A percentile compares a stretch with the other conserved stretches of the same genome.
These are phyloP conservation scores for Trypanosoma scelopori DNA, from an alignment of 208 protist genomes.

Conservation along the genomic window DNA sequence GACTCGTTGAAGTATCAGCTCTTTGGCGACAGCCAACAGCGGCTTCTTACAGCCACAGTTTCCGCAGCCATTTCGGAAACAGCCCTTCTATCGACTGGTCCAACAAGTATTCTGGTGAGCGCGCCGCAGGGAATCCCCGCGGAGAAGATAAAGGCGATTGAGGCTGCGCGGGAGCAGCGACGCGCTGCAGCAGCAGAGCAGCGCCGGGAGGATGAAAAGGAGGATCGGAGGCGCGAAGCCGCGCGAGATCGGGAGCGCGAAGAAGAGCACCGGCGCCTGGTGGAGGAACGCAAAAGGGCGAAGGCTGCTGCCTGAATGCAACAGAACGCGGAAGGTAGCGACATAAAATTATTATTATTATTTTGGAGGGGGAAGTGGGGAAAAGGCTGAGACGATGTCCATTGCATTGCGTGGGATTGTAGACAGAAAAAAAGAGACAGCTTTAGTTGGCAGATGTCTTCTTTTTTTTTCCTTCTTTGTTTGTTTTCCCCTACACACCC, in stretches of 20 bases:
- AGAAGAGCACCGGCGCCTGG: constrained; percentile 41
- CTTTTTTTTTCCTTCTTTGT: background rate
- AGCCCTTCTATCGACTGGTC: constrained; percentile 4
- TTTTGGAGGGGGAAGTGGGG: no score
- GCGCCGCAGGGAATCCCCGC: constrained; percentile 46
- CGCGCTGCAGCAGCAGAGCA: constrained; percentile 44
- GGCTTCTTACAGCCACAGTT: constrained; percentile 7
- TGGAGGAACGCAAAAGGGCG: constrained; percentile 44
- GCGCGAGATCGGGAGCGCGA: constrained; percentile 56
- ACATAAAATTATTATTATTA: no score
- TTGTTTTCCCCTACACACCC: no score
- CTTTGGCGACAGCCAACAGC: constrained; percentile 17
- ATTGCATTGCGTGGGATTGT: no score
- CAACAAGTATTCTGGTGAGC: constrained; percentile 18
- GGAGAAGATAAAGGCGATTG: constrained; percentile 41
- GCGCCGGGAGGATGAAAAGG: constrained; percentile 48
- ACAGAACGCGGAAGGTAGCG: constrained; percentile 32
- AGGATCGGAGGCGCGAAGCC: constrained; percentile 47
- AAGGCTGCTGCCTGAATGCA: constrained; percentile 16
- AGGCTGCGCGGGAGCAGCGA: constrained; percentile 49
- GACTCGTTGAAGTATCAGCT: constrained; percentile 29
- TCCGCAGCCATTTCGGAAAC: constrained; percentile 16
- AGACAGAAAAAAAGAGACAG: no score
- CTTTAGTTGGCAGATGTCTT: no score
- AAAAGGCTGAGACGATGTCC: constrained; percentile 11